Evolutionary conservation across 2,329 filamentous ascomycete genomes (phyloP).

Genomic region (Claviceps pusilla): DNA sequence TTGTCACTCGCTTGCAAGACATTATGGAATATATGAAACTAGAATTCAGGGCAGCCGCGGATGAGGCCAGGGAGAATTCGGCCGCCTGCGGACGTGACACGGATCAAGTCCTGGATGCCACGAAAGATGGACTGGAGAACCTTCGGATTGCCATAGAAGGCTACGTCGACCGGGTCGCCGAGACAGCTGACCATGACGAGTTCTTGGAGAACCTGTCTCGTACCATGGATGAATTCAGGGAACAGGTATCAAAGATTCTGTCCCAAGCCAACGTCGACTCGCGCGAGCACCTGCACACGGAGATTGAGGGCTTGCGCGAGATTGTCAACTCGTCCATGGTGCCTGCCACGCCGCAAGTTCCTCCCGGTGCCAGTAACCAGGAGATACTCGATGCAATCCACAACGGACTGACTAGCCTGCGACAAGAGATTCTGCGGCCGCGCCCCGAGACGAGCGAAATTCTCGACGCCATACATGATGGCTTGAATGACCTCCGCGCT

Average conservation of each 20-base stretch:
- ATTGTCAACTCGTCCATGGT: constrained; percentile 57
- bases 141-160: constrained; percentile 66
- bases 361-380: constrained; percentile 28
- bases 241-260: constrained; percentile 52
- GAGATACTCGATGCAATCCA: constrained; percentile 59
- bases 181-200: constrained; percentile 58
- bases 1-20: constrained; percentile 45
- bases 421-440: constrained; percentile 56
- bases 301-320: constrained; percentile 69
- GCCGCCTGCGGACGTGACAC: constrained; percentile 67
- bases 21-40: constrained; percentile 45
- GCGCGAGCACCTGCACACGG: constrained; percentile 56
- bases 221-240: constrained; percentile 51
- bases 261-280: constrained; percentile 30
- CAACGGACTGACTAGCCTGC: constrained; percentile 58
- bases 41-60: constrained; percentile 45
- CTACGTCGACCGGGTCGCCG: constrained; percentile 61
- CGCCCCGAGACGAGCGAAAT: constrained; percentile 69
- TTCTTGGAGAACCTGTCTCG: constrained; percentile 54
- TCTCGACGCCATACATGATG: constrained; percentile 78
- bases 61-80: constrained; percentile 61
- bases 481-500: constrained; percentile 58
- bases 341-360: constrained; percentile 34
- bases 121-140: constrained; percentile 74
- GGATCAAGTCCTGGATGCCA: constrained; percentile 74